Base-by-base conservation (phyloP, 345 rosid genomes). In the Arabidopsis suecica region DNA sequence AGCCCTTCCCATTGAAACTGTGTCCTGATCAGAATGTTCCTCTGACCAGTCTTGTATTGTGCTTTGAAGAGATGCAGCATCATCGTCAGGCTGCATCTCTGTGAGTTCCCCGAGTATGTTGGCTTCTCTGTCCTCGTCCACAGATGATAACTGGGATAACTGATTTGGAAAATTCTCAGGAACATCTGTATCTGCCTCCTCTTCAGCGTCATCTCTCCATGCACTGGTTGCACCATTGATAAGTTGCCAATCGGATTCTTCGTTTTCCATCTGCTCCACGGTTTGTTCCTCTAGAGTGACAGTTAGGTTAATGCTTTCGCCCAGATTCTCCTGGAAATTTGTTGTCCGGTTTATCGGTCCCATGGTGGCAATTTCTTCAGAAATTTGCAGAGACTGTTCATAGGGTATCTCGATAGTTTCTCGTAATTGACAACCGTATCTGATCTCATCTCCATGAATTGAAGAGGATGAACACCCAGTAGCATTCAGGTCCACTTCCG, bases 1-100 rank as follows among this genome's bases (percentile, higher is more conserved):
- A 44, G 76, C 64, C 78, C 90, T 88, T 62, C 79, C 88, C 66
- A 61, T 67, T 1, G 85, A 70, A 78, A 74, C 77, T 51, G 76
- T 75, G 51, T 80, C 88, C 63, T 59, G 84, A 75, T 85, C 79
- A 71, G 84, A 81, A 82, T 87, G 82, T 64, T 73, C 86, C 51
- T 76, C 87, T 7, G 84, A 78, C 96, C 88, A 86, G 79, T 82
- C 88, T 58, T 75, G 87, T 58, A 85, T 70, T 56, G 85, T 70
- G 83, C 84, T 89, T 57, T 79, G 90, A 75, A 77, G 80, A 77
- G 18, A 16, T 16, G 18, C 18, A 16, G 82, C 83, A 55, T 53
- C 62, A 72, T 80, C 83, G 65, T 73, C 83, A 42, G 69, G 78
- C 68, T 53, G 80, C 58, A 45, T 82, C 67, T 83, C 88, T 70